A percentile compares a stretch with the other conserved stretches of the same genome.
Conservation (phyloP, 495 filamentous ascomycete species). For the Neurospora discreta region DNA sequence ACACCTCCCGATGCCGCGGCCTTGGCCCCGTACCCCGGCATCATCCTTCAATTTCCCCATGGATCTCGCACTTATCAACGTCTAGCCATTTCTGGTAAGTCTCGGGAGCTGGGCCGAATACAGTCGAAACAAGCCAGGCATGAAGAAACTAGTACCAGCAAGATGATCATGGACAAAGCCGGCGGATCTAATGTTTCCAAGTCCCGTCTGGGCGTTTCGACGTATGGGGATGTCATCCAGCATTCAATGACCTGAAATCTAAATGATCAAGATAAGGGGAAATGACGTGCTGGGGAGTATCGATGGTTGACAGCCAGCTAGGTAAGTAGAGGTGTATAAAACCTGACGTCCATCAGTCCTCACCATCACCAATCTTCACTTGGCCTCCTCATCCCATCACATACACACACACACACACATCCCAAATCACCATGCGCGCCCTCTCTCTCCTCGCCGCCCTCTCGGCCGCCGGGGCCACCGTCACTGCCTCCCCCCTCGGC, state of each 20-base stretch:
- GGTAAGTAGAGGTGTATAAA: too few species aligned
- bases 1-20: not conserved
- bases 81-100: not conserved
- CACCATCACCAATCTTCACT: not conserved
- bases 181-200: not conserved
- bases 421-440: slow-evolving; percentile 4
- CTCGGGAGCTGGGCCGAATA: not conserved
- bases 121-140: not conserved
- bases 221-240: not conserved
- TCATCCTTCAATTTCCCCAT: not conserved
- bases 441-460: slow-evolving; percentile 8
- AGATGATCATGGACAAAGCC: not conserved
- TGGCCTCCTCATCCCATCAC: not conserved
- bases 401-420: not conserved
- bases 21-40: not conserved
- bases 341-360: not conserved
- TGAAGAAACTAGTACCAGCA: not conserved
- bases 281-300: not conserved
- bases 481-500: slow-evolving; percentile 5
- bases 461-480: slow-evolving; percentile 6
- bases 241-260: not conserved
- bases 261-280: not conserved
- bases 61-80: not conserved
- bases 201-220: not conserved
- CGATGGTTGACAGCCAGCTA: not conserved